These are phyloP conservation scores for Hydrangea macrophylla DNA, from an alignment of 148 eudicot species.

Conservation along the genomic window DNA sequence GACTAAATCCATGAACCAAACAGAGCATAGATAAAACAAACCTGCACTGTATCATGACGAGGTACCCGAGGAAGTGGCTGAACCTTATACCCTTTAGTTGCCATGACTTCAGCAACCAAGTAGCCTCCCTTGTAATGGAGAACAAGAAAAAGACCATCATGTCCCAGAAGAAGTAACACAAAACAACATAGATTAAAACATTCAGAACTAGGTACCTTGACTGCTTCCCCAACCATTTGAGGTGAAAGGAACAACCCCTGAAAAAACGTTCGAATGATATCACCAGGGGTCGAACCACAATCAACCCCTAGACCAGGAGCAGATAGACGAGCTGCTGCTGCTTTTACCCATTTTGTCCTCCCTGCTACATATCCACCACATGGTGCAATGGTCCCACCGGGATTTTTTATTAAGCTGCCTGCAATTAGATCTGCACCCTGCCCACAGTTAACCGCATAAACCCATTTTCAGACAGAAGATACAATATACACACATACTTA, in stretches of 20 bases:
- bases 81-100: constrained; percentile 71
- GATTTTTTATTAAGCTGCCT: constrained; percentile 93
- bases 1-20: too few species aligned
- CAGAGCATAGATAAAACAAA: constrained; percentile 18
- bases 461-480: constrained; percentile 12
- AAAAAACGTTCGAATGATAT: constrained; percentile 75
- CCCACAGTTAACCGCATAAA: constrained; percentile 16
- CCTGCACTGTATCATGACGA: constrained; percentile 93
- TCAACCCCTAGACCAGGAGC: constrained; percentile 95
- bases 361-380: constrained; percentile 99
- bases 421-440: constrained; percentile 98
- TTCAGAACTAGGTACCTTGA: constrained; percentile 47
- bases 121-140: constrained; percentile 58
- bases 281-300: constrained; percentile 94
- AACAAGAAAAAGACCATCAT: constrained; percentile 10
- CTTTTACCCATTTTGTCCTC: constrained; percentile 73
- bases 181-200: constrained; percentile 2
- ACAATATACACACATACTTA: too few species aligned
- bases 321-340: constrained; percentile 93
- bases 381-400: constrained; percentile 98
- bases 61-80: constrained; percentile 77
- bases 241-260: constrained; percentile 93
- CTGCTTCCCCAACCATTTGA: constrained; percentile 98
- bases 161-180: background rate
- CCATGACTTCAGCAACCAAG: constrained; percentile 93